Conservation (phyloP, 768 basidiomycete genomes). For the Amanita molliuscula region DNA sequence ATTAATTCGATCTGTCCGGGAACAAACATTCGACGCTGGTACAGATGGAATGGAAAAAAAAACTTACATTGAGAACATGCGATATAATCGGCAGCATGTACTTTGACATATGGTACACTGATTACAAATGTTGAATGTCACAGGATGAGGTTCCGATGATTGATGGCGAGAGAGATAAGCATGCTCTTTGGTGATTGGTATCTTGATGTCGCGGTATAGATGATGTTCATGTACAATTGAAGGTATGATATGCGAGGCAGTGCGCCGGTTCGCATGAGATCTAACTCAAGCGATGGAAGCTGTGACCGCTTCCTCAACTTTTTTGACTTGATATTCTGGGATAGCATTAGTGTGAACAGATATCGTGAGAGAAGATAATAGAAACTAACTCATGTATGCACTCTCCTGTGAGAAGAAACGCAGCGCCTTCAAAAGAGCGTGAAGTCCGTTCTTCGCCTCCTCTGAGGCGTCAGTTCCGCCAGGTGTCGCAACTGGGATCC, state of each 20-base stretch:
- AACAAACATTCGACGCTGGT: background rate
- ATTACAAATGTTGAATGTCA: background rate
- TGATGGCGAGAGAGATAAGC: background rate
- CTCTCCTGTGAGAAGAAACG: slow-evolving; percentile 34
- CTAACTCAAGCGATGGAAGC: slow-evolving; percentile 1
- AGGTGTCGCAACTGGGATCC: slow-evolving; percentile 14
- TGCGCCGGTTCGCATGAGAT: background rate
- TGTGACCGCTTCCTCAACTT: slow-evolving; percentile 29
- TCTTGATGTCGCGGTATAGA: slow-evolving; percentile 3
- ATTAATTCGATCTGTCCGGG: background rate
- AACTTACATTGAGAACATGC: background rate
- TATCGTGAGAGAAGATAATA: background rate
- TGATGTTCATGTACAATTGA: slow-evolving; percentile 5
- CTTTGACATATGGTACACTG: background rate
- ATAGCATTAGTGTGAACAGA: background rate
- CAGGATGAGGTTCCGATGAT: slow-evolving; percentile 1
- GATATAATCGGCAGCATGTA: background rate
- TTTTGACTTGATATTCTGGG: slow-evolving; percentile 33
- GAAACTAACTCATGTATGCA: slow-evolving; percentile 32
- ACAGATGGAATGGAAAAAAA: background rate
- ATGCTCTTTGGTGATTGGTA: background rate
- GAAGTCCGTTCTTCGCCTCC: slow-evolving; percentile 29
- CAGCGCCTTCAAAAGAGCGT: slow-evolving; percentile 29
- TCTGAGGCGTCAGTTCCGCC: slow-evolving; percentile 18
- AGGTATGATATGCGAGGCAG: background rate